These are phyloP conservation scores for Annulohypoxylon truncatum DNA, from an alignment of 2,329 filamentous ascomycete genomes.

Conservation along the genomic window DNA sequence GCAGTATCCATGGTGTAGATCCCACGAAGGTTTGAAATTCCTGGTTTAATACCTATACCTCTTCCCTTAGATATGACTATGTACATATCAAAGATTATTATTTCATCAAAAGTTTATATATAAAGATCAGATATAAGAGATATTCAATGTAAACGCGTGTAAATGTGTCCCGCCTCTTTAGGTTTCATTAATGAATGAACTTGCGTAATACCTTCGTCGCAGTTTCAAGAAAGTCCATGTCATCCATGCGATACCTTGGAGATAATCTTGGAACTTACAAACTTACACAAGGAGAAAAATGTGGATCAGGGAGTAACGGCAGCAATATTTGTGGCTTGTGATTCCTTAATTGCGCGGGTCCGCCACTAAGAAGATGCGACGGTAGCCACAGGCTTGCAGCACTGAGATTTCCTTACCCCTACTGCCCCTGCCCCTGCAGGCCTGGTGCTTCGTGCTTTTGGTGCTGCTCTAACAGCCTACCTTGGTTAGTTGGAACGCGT, in stretches of 20 bases:
- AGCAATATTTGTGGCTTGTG: slow-evolving; percentile 26
- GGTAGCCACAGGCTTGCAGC: slow-evolving; percentile 28
- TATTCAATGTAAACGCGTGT: not conserved
- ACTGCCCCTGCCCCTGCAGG: slow-evolving; percentile 27
- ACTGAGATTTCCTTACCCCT: not conserved
- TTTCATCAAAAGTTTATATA: not conserved
- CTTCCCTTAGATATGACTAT: too few species aligned
- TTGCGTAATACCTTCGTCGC: not conserved
- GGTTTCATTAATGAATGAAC: slow-evolving; percentile 1
- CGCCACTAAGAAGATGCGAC: slow-evolving; percentile 33
- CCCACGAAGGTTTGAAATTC: too few species aligned
- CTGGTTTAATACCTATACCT: too few species aligned
- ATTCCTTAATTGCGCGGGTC: slow-evolving; percentile 17
- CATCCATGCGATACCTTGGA: slow-evolving; percentile 10
- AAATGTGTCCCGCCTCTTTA: not conserved
- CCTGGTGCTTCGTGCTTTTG: slow-evolving; percentile 20
- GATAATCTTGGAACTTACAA: not conserved
- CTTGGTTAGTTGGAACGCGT: slow-evolving; percentile 40
- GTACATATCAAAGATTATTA: too few species aligned
- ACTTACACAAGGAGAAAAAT: not conserved
- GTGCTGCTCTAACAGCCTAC: slow-evolving; percentile 19
- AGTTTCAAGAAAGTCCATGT: slow-evolving; percentile 15
- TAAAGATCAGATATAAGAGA: not conserved
- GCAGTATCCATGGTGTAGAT: not conserved
- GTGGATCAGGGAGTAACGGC: slow-evolving; percentile 13